Conservation (phyloP, 2,329 filamentous ascomycete species). For the Penicillium carneum region DNA sequence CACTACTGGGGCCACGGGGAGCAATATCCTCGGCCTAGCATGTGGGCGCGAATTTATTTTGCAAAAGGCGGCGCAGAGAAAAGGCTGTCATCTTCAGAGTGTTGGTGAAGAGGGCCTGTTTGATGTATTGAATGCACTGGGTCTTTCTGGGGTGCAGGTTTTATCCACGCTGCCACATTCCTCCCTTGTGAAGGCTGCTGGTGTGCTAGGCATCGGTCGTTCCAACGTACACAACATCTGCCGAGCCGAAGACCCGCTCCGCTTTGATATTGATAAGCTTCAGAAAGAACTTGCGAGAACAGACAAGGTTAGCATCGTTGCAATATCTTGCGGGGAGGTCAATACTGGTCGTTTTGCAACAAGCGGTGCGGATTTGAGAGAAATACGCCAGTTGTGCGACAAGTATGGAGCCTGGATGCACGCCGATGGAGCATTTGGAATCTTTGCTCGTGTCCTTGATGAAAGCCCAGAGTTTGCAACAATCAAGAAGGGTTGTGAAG, state of each 20-base stretch:
- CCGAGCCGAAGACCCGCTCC: constrained; percentile 64
- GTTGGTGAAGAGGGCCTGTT: constrained; percentile 76
- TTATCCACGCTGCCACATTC: constrained; percentile 85
- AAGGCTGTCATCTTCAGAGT: constrained; percentile 44
- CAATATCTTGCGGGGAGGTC: constrained; percentile 84
- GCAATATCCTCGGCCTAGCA: constrained; percentile 70
- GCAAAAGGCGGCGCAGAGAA: constrained; percentile 52
- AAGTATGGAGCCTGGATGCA: constrained; percentile 83
- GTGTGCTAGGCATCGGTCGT: constrained; percentile 79
- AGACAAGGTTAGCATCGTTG: constrained; percentile 74
- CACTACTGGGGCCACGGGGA: constrained; percentile 74
- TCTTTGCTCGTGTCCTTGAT: constrained; percentile 75
- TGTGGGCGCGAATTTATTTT: constrained; percentile 71
- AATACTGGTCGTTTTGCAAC: constrained; percentile 86
- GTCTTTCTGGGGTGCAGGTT: constrained; percentile 73
- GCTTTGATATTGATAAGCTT: constrained; percentile 71
- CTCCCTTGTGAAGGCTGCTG: constrained; percentile 82
- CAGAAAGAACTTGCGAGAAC: constrained; percentile 63
- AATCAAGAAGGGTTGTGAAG: constrained; percentile 62
- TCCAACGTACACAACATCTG: constrained; percentile 68
- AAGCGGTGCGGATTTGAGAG: constrained; percentile 64
- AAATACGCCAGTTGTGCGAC: constrained; percentile 74
- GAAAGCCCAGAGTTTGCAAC: constrained; percentile 62
- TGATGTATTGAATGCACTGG: constrained; percentile 68
- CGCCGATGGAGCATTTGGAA: constrained; percentile 87